These are phyloP conservation scores for button mushroom (Agaricus bisporus) DNA, from an alignment of 768 basidiomycete genomes.

Conservation along the genomic window DNA sequence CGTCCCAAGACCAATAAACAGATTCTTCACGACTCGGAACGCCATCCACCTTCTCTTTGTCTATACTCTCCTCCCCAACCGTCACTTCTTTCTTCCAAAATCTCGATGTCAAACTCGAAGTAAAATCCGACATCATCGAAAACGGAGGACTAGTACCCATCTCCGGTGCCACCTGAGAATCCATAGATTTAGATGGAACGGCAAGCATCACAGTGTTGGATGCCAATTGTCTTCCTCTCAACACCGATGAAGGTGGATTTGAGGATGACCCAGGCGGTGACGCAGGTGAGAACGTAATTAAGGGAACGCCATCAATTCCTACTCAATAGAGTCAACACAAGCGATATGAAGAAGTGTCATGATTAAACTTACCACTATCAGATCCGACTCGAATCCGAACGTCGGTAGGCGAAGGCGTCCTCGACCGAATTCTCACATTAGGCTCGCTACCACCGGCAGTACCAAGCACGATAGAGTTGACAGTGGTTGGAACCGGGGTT, in stretches of 20 bases:
- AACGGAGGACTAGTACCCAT: conserved; percentile 28
- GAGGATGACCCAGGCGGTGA: too few species aligned
- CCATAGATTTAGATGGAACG: too few species aligned
- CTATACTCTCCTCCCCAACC: neutral
- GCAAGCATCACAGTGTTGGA: too few species aligned
- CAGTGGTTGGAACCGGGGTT: neutral
- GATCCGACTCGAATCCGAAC: neutral
- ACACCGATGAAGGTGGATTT: too few species aligned
- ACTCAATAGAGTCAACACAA: too few species aligned
- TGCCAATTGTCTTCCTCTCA: too few species aligned
- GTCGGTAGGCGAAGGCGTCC: neutral
- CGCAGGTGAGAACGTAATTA: too few species aligned
- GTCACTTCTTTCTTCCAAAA: neutral
- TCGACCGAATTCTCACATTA: neutral
- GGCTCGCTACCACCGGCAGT: neutral
- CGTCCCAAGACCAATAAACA: conserved; percentile 19
- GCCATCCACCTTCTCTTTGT: neutral
- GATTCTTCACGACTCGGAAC: neutral
- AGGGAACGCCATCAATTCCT: too few species aligned
- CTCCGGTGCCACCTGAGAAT: conserved; percentile 9
- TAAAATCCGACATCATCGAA: conserved; percentile 16
- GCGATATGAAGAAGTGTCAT: too few species aligned
- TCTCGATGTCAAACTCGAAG: neutral
- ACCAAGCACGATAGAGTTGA: too few species aligned
- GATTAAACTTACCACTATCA: neutral